Evolutionary conservation across 371 early-diverging fungal species (phyloP), one percentile per base, ranked within the genome.

Genomic region (Circinella minor): DNA sequence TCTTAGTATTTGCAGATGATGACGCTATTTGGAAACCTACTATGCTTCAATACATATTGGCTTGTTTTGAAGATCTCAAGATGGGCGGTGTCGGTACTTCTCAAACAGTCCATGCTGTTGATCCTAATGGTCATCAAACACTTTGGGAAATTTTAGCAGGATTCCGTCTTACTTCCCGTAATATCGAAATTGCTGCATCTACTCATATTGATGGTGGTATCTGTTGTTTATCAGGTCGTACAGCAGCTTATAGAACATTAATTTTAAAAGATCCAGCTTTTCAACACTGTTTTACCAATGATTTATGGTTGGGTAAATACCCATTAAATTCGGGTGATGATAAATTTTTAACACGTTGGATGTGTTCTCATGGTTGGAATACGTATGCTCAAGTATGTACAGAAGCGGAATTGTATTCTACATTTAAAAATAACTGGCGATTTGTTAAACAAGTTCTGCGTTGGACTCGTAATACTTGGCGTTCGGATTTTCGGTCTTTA

Each of bases 191-290:
- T 67, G 89, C 90, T 0, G 84, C 91, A 1, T 86, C 89, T 14
- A 90, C 91, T 0, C 89, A 91, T 67, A 90, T 91, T 36, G 91
- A 91, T 67, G 91, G 91, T 13, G 91, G 91, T n/a, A 87, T 91
- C n/a, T 90, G 90, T 63, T 91, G 91, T 69, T 71, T 91, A 34
- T 90, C 90, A 5, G 91, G 91, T 9, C 84, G 91, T 9, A 91
- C 91, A 10, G 91, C 91, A 27, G 89, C 89, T 17, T 91, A 91
- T 71, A 85, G 91, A n/a, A 89, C 90, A 15, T 74, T 83, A 51
- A 91, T 91, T 69, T 77, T 91, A 11, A 88, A 89, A 72, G 90
- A 90, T 63, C 91, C 90, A 1, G 85, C 85, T 20, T 91, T 91
- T 79, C 90, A 90, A 63, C 85, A 88, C 71, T 79, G 83, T n/a